Conservation (phyloP, 208 protist genomes). For the Acanthamoeba sp. region DNA sequence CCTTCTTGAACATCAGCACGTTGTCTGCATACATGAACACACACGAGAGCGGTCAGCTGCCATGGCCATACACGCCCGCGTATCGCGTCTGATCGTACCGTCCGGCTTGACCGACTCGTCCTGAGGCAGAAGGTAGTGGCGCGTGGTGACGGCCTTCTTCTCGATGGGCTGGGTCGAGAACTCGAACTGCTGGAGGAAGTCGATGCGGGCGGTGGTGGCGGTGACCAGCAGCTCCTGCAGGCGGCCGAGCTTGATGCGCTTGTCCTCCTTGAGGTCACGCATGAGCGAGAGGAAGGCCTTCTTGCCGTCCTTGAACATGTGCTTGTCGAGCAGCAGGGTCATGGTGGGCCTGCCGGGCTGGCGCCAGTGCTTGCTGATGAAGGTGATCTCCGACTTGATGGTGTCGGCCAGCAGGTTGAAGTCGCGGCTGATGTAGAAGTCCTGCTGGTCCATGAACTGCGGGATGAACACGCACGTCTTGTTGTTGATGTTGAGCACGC, state of each 20-base stretch:
- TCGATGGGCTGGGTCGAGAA: conserved; percentile 19
- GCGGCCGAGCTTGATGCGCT: conserved; percentile 40
- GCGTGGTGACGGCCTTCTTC: background rate
- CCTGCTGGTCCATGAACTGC: conserved; percentile 75
- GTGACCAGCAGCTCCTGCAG: conserved; percentile 35
- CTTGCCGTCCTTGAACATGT: conserved; percentile 38
- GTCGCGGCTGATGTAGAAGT: conserved; percentile 79
- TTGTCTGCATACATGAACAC: background rate
- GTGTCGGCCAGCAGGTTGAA: conserved; percentile 76
- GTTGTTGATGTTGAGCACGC: conserved; percentile 62
- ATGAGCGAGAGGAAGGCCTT: conserved; percentile 30
- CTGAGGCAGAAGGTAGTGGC: background rate
- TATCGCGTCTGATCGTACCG: background rate
- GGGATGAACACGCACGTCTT: conserved; percentile 79
- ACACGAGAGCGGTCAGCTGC: background rate
- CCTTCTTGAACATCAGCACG: background rate
- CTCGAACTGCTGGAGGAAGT: conserved; percentile 22
- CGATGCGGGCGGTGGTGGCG: conserved; percentile 30
- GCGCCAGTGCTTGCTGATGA: conserved; percentile 78
- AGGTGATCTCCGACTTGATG: conserved; percentile 75
- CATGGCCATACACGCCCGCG: too few species aligned
- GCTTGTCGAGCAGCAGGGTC: conserved; percentile 41
- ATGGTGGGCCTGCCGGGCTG: conserved; percentile 63
- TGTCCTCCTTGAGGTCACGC: conserved; percentile 10
- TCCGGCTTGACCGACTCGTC: background rate